Evolutionary conservation across 2,329 filamentous ascomycete species (phyloP).

Genomic region (Tetracladium maxilliforme): DNA sequence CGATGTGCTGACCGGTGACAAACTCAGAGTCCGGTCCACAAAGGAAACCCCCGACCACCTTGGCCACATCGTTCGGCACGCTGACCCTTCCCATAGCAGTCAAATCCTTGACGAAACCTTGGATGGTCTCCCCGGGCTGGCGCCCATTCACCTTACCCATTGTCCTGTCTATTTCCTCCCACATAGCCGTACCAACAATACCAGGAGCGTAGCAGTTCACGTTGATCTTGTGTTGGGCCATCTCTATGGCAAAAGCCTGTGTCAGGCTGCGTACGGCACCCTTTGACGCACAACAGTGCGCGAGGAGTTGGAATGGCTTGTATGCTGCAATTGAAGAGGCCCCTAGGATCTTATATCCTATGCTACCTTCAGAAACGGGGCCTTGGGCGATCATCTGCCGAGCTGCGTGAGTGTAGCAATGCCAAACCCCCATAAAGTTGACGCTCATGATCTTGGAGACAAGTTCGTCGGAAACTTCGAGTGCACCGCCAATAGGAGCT

Average conservation of each 20-base stretch:
- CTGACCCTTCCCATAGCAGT: conserved; percentile 42
- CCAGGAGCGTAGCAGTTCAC: conserved; percentile 55
- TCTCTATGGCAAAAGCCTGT: conserved; percentile 49
- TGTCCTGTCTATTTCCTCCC: conserved; percentile 51
- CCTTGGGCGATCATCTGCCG: conserved; percentile 46
- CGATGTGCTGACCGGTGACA: conserved; percentile 49
- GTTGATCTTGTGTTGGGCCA: conserved; percentile 48
- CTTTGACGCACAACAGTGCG: conserved; percentile 49
- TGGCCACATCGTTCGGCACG: conserved; percentile 47
- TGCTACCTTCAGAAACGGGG: conserved; percentile 16
- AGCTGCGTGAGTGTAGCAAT: conserved; percentile 45
- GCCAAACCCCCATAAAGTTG: conserved; percentile 46
- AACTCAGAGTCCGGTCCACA: conserved; percentile 44
- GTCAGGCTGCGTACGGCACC: conserved; percentile 50
- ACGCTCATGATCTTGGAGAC: conserved; percentile 46
- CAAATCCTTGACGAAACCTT: conserved; percentile 34
- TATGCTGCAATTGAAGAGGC: conserved; percentile 47
- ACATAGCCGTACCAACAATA: conserved; percentile 53
- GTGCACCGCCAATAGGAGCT: conserved; percentile 4
- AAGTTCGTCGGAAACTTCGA: conserved; percentile 32
- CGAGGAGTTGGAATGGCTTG: conserved; percentile 40
- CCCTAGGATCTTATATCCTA: conserved; percentile 32
- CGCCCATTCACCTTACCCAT: conserved; percentile 34
- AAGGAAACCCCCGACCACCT: conserved; percentile 47
- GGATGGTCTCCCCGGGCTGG: conserved; percentile 35